Percentiles rank a stretch among this genome's conserved stretches.
phyloP scores from a whole-genome alignment of 805 yeast species.

The Metschnikowia noctiluminum region DNA sequence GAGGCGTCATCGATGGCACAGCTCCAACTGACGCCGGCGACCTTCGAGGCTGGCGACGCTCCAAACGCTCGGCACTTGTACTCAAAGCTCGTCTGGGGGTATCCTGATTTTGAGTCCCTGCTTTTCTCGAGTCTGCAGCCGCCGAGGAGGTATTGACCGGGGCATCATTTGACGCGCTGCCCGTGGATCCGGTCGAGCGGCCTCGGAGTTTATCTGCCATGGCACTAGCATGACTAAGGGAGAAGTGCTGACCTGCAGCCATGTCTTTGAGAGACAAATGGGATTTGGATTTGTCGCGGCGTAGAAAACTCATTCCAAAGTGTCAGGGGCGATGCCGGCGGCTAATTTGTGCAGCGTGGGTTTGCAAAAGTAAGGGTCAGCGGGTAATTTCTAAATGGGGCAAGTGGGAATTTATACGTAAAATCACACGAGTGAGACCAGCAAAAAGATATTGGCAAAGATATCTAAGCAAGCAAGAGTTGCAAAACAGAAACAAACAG shows the following conservation, averaged over 20 bases:
- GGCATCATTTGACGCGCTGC: background rate
- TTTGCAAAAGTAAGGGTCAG: background rate
- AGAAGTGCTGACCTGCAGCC: constrained; percentile 10
- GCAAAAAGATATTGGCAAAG: too few relatives aligned
- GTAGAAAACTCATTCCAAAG: constrained; percentile 22
- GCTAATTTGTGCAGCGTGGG: background rate
- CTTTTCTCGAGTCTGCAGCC: constrained; percentile 1
- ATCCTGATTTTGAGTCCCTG: background rate
- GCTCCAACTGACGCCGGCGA: background rate
- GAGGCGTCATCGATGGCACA: background rate
- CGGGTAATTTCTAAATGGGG: too few relatives aligned
- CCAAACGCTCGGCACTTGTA: background rate
- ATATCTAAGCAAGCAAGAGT: too few relatives aligned
- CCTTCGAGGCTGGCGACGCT: background rate
- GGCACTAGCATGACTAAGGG: background rate
- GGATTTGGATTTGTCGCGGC: constrained; percentile 23
- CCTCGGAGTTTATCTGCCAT: constrained; percentile 9
- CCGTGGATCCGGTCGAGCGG: constrained; percentile 4
- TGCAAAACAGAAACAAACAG: too few relatives aligned
- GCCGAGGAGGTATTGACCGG: constrained; percentile 1
- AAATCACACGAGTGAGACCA: too few relatives aligned
- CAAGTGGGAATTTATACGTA: too few relatives aligned
- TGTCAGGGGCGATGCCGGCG: background rate
- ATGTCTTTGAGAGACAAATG: constrained; percentile 10
- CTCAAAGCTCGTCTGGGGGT: background rate